Conservation (phyloP, 108 stramenopile genomes). For the Pinguiococcus pyrenoidosus region DNA sequence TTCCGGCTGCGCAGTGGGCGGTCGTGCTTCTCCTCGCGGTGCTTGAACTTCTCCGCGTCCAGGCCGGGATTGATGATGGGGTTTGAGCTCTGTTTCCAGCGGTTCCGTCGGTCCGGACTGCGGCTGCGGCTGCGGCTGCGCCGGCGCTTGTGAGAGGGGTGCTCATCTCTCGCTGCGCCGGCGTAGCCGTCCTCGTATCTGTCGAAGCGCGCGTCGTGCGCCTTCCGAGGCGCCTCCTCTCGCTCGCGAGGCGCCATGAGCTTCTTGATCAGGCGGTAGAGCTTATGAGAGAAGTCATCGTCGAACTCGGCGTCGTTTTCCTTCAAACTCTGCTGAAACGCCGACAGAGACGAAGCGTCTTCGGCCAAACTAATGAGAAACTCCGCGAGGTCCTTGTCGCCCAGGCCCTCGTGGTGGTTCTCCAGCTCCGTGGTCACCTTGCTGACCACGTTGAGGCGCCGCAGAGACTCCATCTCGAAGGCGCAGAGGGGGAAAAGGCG, state of each 20-base stretch:
- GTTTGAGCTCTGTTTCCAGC: background rate
- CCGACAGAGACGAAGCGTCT: background rate
- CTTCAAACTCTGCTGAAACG: constrained; percentile 11
- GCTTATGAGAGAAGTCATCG: constrained; percentile 14
- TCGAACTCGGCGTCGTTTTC: constrained; percentile 44
- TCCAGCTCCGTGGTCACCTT: constrained; percentile 69
- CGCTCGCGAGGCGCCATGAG: background rate
- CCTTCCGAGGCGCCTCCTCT: too few species aligned
- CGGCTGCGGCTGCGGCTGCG: constrained; percentile 34
- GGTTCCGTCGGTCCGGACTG: background rate
- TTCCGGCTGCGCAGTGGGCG: too few species aligned
- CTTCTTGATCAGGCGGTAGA: constrained; percentile 15
- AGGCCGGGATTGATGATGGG: too few species aligned
- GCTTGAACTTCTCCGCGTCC: constrained; percentile 58
- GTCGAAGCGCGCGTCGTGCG: too few species aligned
- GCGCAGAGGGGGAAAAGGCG: too few species aligned
- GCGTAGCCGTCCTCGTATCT: too few species aligned
- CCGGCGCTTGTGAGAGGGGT: background rate
- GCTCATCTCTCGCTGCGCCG: too few species aligned
- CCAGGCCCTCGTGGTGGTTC: constrained; percentile 64
- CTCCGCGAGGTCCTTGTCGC: constrained; percentile 84
- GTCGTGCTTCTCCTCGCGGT: constrained; percentile 54
- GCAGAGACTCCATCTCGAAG: constrained; percentile 32
- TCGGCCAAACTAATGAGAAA: constrained; percentile 82
- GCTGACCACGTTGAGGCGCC: constrained; percentile 68